Percentiles rank a stretch among this genome's conserved stretches.
Evolutionary conservation across 345 rosid genomes (phyloP).

Genomic region (Hibiscus trionum): DNA sequence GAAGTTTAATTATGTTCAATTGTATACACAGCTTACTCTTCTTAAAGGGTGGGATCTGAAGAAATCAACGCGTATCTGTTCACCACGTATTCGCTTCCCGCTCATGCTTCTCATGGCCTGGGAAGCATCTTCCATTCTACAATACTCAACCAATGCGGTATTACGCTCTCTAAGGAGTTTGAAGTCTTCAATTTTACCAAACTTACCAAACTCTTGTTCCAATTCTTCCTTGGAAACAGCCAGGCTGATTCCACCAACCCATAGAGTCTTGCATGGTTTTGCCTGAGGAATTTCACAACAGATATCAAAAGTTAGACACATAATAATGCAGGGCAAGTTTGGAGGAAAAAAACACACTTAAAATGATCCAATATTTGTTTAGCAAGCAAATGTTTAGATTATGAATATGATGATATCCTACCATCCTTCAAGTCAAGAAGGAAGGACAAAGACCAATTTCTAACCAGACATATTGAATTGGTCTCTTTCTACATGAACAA

Average conservation of each 20-base stretch:
- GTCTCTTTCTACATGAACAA: too few species aligned
- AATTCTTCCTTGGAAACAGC: conserved; percentile 51
- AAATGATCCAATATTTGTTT: too few species aligned
- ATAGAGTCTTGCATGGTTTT: conserved; percentile 63
- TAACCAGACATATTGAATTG: too few species aligned
- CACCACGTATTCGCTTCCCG: conserved; percentile 70
- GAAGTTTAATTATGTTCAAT: too few species aligned
- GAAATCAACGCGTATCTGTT: conserved; percentile 81
- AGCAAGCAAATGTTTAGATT: too few species aligned
- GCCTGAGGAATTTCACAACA: conserved; percentile 43
- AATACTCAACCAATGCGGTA: conserved; percentile 67
- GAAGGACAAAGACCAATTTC: too few species aligned
- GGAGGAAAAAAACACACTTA: too few species aligned
- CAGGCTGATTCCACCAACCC: conserved; percentile 90
- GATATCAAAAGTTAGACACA: too few species aligned
- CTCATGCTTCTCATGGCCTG: conserved; percentile 74
- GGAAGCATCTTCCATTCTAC: conserved; percentile 59
- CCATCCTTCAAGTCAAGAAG: too few species aligned
- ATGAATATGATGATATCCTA: too few species aligned
- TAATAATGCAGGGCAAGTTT: too few species aligned
- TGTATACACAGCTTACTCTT: conserved; percentile 47
- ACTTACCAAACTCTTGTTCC: conserved; percentile 65
- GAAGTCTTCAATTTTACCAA: conserved; percentile 73
- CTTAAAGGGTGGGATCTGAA: conserved; percentile 61
- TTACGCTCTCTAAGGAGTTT: conserved; percentile 68